Percentiles rank a stretch among this genome's conserved stretches.
phyloP scores from a whole-genome alignment of 2,329 filamentous ascomycete genomes.

The Aureobasidium leucospermi region DNA sequence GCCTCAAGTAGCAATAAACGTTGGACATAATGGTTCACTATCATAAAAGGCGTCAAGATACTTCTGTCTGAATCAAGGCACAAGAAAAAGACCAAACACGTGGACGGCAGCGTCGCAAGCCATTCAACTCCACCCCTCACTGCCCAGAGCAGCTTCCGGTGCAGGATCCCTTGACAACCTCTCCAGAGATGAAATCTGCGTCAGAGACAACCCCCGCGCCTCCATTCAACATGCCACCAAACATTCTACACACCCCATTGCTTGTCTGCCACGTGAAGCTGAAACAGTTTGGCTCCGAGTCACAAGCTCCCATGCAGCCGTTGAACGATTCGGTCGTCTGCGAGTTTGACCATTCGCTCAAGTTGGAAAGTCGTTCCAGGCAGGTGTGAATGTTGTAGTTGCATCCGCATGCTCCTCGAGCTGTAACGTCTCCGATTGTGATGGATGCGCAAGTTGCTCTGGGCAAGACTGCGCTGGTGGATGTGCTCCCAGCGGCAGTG shows the following conservation, averaged over 20 bases:
- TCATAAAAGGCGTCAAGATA: slow-evolving; percentile 1
- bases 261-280: background rate
- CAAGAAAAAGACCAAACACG: background rate
- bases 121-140: background rate
- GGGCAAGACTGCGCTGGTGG: background rate
- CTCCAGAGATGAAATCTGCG: background rate
- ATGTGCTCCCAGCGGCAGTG: background rate
- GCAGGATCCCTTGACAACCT: slow-evolving; percentile 2
- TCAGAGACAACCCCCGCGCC: background rate
- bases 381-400: background rate
- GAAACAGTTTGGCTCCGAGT: background rate
- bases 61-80: background rate
- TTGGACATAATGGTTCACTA: background rate
- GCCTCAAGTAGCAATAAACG: background rate
- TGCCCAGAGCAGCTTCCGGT: background rate
- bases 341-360: slow-evolving; percentile 4
- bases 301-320: background rate
- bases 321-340: background rate
- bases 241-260: background rate
- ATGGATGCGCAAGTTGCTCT: background rate
- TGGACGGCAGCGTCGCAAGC: background rate
- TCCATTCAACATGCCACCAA: slow-evolving; percentile 8
- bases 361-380: background rate
- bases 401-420: background rate
- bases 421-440: background rate